Conservation (phyloP, 108 stramenopile genomes). For the Cyclostephanos tholiformis region DNA sequence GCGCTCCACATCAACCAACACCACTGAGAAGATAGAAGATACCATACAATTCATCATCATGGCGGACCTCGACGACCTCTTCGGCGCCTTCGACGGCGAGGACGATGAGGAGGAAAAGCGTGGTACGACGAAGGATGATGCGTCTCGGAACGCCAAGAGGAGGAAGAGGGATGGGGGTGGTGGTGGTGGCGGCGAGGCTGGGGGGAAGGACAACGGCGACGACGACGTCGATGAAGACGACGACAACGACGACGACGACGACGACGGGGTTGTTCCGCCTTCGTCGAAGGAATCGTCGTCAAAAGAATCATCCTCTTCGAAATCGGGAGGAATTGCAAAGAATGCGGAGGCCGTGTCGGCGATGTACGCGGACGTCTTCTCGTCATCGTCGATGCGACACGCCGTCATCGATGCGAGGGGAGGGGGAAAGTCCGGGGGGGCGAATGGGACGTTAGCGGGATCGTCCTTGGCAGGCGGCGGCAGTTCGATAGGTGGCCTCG, state of each 20-base stretch:
- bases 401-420: slow-evolving; percentile 23
- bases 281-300: no score
- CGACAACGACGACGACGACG: slow-evolving; percentile 23
- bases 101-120: slow-evolving; percentile 29
- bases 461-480: no score
- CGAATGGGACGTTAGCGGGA: not conserved
- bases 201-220: not conserved
- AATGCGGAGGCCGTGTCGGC: slow-evolving; percentile 38
- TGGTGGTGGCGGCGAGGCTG: slow-evolving; percentile 6
- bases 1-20: no score
- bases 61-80: slow-evolving; percentile 81
- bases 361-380: slow-evolving; percentile 46
- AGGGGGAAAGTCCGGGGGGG: no score
- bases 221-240: slow-evolving; percentile 11
- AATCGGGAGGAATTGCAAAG: not conserved
- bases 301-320: not conserved
- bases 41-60: slow-evolving; percentile 46
- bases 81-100: slow-evolving; percentile 86
- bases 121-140: slow-evolving; percentile 1
- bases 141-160: not conserved
- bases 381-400: slow-evolving; percentile 45
- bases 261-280: not conserved
- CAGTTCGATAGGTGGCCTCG: not conserved
- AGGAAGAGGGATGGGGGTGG: not conserved
- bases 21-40: no score